Base-by-base conservation (phyloP, 163 green algal genomes). In the Smithsoniella earleae region DNA sequence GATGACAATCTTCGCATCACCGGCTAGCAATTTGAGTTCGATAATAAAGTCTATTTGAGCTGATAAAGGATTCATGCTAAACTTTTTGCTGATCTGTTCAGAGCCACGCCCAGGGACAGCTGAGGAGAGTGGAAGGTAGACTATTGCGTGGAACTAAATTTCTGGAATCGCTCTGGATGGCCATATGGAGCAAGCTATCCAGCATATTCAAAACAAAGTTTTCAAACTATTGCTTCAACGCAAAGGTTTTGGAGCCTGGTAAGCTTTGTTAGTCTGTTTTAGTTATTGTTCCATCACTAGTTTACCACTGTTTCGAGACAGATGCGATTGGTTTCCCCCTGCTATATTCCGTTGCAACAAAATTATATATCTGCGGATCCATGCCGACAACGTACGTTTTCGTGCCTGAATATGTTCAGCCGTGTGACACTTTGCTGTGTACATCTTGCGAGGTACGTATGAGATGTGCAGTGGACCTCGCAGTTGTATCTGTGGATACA, bases 171-270 rank as follows among this genome's bases (percentile, higher is more conserved):
- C 49, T 64, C 25, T 64, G 31, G 16, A 69, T 69, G 58, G 31
- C 58, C 58, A 34, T 69, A 34, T 69, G 20, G n/a, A 69, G 8
- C 58, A 69, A 69, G 58, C 16, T 34, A 69, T 69, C 58, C 25
- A 69, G 43, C 16, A 25, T 40, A 1, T 3, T 69, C 58, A 36
- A 36, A 33, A 38, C 31, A 16, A 69, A 69, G n/a, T 34, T 69
- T 31, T 34, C 25, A 25, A 36, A 25, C 16, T 69, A 49, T 13
- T 49, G 58, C 25, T 40, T 38, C 8, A 43, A 34, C 5, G 30
- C 58, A 4, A 36, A 22, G 25, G 58, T 69, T 16, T 31, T 69
- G 20, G 58, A 69, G 25, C 58, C 58, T 30, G 58, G 58, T 69
- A 33, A 65, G 20, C 16, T 54, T 54, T 54, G 18, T 27, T 54